Evolutionary conservation across 139 green algal species (phyloP), one percentile per base, ranked within the genome.

Genomic region (Bryopsis sp.): DNA sequence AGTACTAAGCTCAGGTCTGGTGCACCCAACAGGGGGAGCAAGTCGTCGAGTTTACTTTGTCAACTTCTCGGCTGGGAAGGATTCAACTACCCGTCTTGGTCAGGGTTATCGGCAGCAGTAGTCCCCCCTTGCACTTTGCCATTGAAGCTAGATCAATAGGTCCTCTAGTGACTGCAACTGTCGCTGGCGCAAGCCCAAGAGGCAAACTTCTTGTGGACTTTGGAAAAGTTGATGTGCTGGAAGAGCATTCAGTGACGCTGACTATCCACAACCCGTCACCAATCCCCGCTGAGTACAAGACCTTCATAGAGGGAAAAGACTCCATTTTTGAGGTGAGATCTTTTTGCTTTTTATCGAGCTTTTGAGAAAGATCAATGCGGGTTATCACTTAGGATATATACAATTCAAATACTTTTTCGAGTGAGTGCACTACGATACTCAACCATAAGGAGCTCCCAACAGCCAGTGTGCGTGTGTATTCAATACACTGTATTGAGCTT

Each of bases 261-360:
- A 68, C 70, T 7, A 64, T 92, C n/a, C 70, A 78, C 69, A 95
- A 95, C 76, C 62, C 76, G 3, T 81, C 69, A 19, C 69, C 81
- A n/a, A 89, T 95, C 11, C 68, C 85, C 1, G 85, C 88, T 3
- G 76, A 86, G 15, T 78, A 88, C 67, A 88, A 90, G 68, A 76
- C 82, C 1, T 90, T 91, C 67, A 80, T 91, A 5, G 82, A 88
- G 50, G 70, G 67, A 28, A 72, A 70, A 36, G 76, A 88, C 58
- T 83, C 67, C 2, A 73, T 78, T 0, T 95, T 91, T 71, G 58
- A 28, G 28, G 82, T 92, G 26, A 63, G 54, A 7, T 34, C 26
- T 11, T 85, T 29, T 63, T 63, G 26, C 43, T 63, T 29, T 63
- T 63, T 19, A 19, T 54, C 43, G 43, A 54, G 19, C 11, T 63